These are phyloP conservation scores for Garcia nutans DNA, from an alignment of 345 rosid genomes.

Conservation along the genomic window DNA sequence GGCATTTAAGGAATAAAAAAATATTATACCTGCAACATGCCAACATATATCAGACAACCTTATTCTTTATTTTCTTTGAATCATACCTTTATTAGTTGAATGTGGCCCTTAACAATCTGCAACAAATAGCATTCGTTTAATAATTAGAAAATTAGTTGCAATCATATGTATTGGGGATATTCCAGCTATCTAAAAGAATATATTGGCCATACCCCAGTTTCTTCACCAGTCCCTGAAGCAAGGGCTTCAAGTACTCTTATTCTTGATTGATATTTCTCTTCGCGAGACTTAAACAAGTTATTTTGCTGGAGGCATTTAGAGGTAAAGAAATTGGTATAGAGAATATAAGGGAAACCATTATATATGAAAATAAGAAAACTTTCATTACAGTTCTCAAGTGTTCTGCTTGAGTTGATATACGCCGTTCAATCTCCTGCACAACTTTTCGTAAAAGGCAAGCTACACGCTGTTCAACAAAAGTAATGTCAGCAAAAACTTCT, in stretches of 20 bases:
- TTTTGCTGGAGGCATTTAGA: slow-evolving; percentile 66
- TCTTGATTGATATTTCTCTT: slow-evolving; percentile 83
- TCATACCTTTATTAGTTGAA: slow-evolving; percentile 58
- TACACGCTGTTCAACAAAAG: slow-evolving; percentile 62
- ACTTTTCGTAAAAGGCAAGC: slow-evolving; percentile 80
- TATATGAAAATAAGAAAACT: background rate
- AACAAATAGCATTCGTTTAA: slow-evolving; percentile 18
- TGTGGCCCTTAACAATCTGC: slow-evolving; percentile 53
- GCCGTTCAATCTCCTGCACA: slow-evolving; percentile 92
- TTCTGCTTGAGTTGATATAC: slow-evolving; percentile 96
- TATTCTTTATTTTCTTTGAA: background rate
- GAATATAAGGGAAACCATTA: slow-evolving; percentile 7
- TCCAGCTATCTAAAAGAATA: background rate
- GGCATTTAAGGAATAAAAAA: background rate
- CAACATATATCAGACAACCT: background rate
- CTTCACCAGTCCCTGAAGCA: slow-evolving; percentile 68
- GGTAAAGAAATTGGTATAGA: slow-evolving; percentile 14
- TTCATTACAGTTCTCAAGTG: slow-evolving; percentile 75
- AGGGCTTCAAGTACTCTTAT: slow-evolving; percentile 87
- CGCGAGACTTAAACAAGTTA: slow-evolving; percentile 78
- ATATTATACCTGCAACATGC: background rate
- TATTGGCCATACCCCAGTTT: slow-evolving; percentile 51
- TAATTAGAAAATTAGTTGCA: background rate
- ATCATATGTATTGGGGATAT: background rate
- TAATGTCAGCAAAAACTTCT: slow-evolving; percentile 14